phyloP scores from a whole-genome alignment of 2,329 filamentous ascomycete species.

The Dissoconium aciculare region DNA sequence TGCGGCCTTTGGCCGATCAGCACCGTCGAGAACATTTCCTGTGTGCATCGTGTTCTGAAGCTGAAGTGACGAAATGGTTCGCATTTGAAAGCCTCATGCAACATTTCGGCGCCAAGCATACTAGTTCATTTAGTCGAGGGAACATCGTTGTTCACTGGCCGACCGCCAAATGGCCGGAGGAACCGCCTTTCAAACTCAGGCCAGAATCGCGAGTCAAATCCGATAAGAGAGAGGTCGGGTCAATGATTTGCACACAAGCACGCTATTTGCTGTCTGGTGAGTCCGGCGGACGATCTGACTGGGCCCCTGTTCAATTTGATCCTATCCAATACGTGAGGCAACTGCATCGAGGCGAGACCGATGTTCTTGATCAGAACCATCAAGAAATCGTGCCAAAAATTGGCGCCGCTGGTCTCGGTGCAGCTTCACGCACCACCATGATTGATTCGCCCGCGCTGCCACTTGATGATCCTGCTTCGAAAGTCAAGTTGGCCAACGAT shows the following conservation, averaged over 20 bases:
- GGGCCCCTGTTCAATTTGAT: constrained; percentile 9
- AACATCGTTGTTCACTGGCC: constrained; percentile 63
- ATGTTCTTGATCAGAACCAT: too few relatives aligned
- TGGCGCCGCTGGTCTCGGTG: too few relatives aligned
- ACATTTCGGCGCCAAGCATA: constrained; percentile 74
- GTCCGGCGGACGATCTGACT: constrained; percentile 1
- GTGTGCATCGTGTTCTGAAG: constrained; percentile 49
- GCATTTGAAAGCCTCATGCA: constrained; percentile 67
- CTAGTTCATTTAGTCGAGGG: constrained; percentile 51
- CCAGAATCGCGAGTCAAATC: constrained; percentile 19
- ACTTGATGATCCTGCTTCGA: too few relatives aligned
- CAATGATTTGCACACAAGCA: too few relatives aligned
- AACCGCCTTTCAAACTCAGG: constrained; percentile 55
- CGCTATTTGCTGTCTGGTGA: too few relatives aligned
- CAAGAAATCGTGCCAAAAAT: too few relatives aligned
- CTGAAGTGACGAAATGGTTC: constrained; percentile 50
- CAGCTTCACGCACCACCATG: too few relatives aligned
- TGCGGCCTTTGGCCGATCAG: constrained; percentile 53
- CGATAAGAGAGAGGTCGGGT: constrained; percentile 8
- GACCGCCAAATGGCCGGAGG: constrained; percentile 61
- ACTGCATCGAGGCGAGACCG: too few relatives aligned
- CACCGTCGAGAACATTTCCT: constrained; percentile 59
- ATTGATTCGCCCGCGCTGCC: too few relatives aligned
- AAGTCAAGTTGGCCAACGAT: constrained; percentile 34
- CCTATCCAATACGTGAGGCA: too few relatives aligned